Percentiles rank a stretch among this genome's conserved stretches.
Evolutionary conservation across 2,329 filamentous ascomycete genomes (phyloP).

Genomic region (Cryoendolithus antarcticus): DNA sequence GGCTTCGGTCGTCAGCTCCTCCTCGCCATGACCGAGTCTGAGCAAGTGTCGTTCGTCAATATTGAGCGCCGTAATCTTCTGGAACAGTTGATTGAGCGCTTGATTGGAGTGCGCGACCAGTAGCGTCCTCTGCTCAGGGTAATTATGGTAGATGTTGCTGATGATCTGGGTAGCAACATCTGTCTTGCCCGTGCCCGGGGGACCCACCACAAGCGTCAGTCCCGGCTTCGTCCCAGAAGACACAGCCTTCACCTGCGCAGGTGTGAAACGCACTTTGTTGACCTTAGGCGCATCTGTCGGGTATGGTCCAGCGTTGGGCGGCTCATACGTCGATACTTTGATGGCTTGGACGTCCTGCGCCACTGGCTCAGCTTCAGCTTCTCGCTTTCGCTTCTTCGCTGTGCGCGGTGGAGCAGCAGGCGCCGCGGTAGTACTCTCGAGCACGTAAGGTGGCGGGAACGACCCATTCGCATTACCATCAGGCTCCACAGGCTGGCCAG

Average conservation of each 20-base stretch:
- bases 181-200: constrained; percentile 96
- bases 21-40: constrained; percentile 86
- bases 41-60: constrained; percentile 92
- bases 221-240: constrained; percentile 89
- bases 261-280: constrained; percentile 79
- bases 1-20: constrained; percentile 73
- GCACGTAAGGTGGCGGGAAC: constrained; percentile 77
- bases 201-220: constrained; percentile 84
- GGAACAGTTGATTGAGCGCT: constrained; percentile 91
- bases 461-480: constrained; percentile 57
- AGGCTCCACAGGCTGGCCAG: constrained; percentile 76
- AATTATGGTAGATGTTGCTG: constrained; percentile 98
- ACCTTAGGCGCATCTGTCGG: constrained; percentile 68
- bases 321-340: constrained; percentile 80
- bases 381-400: constrained; percentile 79
- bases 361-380: constrained; percentile 53
- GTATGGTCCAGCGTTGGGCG: constrained; percentile 81
- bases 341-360: constrained; percentile 49
- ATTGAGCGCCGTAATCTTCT: constrained; percentile 88
- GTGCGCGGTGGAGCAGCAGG: constrained; percentile 36
- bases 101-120: constrained; percentile 96
- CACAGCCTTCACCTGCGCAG: constrained; percentile 83
- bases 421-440: constrained; percentile 48
- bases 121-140: constrained; percentile 79
- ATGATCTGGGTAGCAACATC: constrained; percentile 98